phyloP scores from a whole-genome alignment of 148 eudicot genomes.

The Talinum fruticosum region DNA sequence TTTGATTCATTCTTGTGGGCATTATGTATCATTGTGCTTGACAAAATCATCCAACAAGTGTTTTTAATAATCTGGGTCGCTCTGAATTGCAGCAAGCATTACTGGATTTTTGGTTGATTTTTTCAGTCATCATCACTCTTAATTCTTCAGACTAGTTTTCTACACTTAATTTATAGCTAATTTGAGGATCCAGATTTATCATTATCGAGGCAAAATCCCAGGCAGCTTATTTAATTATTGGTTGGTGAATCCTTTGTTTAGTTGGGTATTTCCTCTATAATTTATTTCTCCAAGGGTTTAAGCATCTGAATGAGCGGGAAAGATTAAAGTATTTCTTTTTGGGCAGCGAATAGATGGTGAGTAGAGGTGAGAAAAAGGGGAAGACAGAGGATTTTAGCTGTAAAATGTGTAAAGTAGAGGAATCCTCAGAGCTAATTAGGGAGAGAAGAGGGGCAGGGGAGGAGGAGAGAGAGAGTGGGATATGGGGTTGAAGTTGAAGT shows the following conservation, averaged over 20 bases:
- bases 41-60: too few relatives aligned
- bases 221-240: neutral
- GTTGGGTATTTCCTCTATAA: neutral
- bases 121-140: neutral
- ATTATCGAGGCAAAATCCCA: constrained; percentile 5
- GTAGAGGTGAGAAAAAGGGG: constrained; percentile 16
- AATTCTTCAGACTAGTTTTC: neutral
- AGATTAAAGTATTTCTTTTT: constrained; percentile 15
- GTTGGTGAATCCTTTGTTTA: neutral
- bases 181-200: constrained; percentile 9
- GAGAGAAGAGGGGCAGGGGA: constrained; percentile 20
- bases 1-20: neutral
- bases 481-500: constrained; percentile 41
- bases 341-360: constrained; percentile 22
- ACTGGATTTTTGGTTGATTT: constrained; percentile 4
- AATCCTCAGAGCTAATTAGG: constrained; percentile 19
- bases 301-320: constrained; percentile 23
- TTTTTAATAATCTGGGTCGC: constrained; percentile 1
- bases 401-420: constrained; percentile 49
- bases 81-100: constrained; percentile 18
- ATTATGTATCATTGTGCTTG: neutral
- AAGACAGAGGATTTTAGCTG: constrained; percentile 11
- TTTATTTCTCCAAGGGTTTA: constrained; percentile 1
- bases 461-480: constrained; percentile 24
- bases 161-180: neutral